These are phyloP conservation scores for Cladobotryum protrusum DNA, from an alignment of 2,329 filamentous ascomycete species.

Conservation along the genomic window DNA sequence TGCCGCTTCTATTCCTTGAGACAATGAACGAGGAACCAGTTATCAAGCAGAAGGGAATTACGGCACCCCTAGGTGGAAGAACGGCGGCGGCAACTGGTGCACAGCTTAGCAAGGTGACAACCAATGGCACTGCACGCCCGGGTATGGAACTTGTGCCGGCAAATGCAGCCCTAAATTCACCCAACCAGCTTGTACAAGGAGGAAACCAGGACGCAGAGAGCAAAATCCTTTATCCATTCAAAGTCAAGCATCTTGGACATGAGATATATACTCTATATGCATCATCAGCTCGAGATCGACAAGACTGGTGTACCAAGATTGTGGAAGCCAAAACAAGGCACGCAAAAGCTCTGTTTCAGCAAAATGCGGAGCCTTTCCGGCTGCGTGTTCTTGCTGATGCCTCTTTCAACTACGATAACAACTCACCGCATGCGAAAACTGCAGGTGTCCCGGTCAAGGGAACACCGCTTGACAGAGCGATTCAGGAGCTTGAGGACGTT, in stretches of 20 bases:
- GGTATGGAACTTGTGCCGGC: constrained; percentile 64
- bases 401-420: constrained; percentile 74
- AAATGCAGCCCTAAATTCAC: constrained; percentile 55
- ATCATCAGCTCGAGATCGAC: constrained; percentile 63
- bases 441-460: constrained; percentile 72
- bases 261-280: constrained; percentile 91
- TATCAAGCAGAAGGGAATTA: constrained; percentile 72
- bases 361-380: constrained; percentile 94
- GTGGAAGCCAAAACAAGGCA: constrained; percentile 92
- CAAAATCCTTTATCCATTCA: constrained; percentile 87
- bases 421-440: constrained; percentile 53
- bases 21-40: constrained; percentile 89
- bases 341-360: constrained; percentile 77
- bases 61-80: constrained; percentile 53
- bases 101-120: constrained; percentile 50
- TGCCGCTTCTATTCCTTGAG: constrained; percentile 90
- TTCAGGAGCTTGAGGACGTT: constrained; percentile 76
- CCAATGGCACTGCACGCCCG: constrained; percentile 47
- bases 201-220: constrained; percentile 65
- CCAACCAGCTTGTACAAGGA: constrained; percentile 32
- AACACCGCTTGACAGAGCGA: constrained; percentile 85
- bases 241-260: constrained; percentile 89
- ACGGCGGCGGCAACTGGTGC: constrained; percentile 54
- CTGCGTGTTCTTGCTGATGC: constrained; percentile 87
- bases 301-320: constrained; percentile 90